Conservation (phyloP, 2,329 filamentous ascomycete species). For the Aspergillus transmontanensis region DNA sequence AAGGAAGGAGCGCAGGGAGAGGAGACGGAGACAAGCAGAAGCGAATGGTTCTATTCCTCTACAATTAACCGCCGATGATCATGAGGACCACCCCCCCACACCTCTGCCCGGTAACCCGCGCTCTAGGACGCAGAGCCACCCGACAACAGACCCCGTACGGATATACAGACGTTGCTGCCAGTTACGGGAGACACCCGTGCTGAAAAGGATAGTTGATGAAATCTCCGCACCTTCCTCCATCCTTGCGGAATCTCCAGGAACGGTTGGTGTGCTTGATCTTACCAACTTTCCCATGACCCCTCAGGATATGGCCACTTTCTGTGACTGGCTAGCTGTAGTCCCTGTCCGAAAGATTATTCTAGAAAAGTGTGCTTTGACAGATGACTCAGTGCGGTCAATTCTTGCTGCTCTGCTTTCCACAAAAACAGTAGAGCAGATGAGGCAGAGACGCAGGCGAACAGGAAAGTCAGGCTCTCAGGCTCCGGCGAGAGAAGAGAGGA, state of each 20-base stretch:
- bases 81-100: slow-evolving; percentile 58
- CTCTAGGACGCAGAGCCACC: slow-evolving; percentile 63
- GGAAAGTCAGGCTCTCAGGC: slow-evolving; percentile 40
- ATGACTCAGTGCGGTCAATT: slow-evolving; percentile 84
- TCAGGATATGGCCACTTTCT: slow-evolving; percentile 80
- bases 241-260: slow-evolving; percentile 66
- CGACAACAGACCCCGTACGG: slow-evolving; percentile 86
- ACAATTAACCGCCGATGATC: slow-evolving; percentile 72
- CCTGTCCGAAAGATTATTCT: slow-evolving; percentile 84
- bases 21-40: slow-evolving; percentile 79
- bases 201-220: slow-evolving; percentile 90
- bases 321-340: slow-evolving; percentile 92
- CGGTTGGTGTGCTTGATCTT: slow-evolving; percentile 79
- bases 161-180: slow-evolving; percentile 96
- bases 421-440: slow-evolving; percentile 64
- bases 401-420: slow-evolving; percentile 83
- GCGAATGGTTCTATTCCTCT: slow-evolving; percentile 85
- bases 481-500: slow-evolving; percentile 35
- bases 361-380: slow-evolving; percentile 82
- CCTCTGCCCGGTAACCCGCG: slow-evolving; percentile 35
- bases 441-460: slow-evolving; percentile 48
- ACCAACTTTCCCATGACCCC: slow-evolving; percentile 82
- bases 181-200: slow-evolving; percentile 84
- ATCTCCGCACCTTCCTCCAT: slow-evolving; percentile 71
- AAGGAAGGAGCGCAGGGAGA: slow-evolving; percentile 87